Evolutionary conservation across 2,329 filamentous ascomycete genomes (phyloP).

Genomic region (Aphanoascus verrucosus): DNA sequence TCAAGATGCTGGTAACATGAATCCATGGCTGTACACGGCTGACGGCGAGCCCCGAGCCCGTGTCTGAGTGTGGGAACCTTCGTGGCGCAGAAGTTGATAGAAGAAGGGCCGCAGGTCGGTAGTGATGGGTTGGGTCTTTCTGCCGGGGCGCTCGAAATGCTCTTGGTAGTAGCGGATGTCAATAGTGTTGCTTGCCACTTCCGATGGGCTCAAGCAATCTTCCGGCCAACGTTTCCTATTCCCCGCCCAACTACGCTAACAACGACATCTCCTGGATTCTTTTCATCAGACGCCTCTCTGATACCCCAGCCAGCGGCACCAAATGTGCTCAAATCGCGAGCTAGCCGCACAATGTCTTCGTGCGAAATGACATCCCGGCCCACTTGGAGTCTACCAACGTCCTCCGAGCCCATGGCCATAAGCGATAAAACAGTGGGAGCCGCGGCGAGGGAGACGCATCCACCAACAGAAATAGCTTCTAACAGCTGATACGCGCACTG

Average conservation of each 20-base stretch:
- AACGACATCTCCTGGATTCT: slow-evolving; percentile 58
- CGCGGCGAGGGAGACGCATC: slow-evolving; percentile 64
- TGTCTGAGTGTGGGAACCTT: too few species aligned
- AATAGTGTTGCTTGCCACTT: neutral
- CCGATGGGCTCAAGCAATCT: slow-evolving; percentile 53
- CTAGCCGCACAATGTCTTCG: slow-evolving; percentile 68
- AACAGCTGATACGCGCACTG: slow-evolving; percentile 81
- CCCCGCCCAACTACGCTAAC: slow-evolving; percentile 87
- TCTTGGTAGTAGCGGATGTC: too few species aligned
- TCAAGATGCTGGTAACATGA: too few species aligned
- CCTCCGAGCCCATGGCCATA: slow-evolving; percentile 97
- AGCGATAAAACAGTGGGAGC: slow-evolving; percentile 67
- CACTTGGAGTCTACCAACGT: slow-evolving; percentile 76
- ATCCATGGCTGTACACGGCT: too few species aligned
- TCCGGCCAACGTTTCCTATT: slow-evolving; percentile 88
- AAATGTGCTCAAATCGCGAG: slow-evolving; percentile 77
- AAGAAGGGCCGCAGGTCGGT: too few species aligned
- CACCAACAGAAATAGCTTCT: slow-evolving; percentile 69
- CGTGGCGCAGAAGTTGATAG: too few species aligned
- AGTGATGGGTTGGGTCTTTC: too few species aligned
- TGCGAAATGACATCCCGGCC: slow-evolving; percentile 71
- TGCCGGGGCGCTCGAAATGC: too few species aligned
- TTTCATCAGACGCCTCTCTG: slow-evolving; percentile 59
- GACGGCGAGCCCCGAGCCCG: too few species aligned
- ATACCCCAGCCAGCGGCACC: slow-evolving; percentile 86